These are phyloP conservation scores for Ustilago crameri DNA, from an alignment of 1,284 basidiomycete species.

Conservation along the genomic window DNA sequence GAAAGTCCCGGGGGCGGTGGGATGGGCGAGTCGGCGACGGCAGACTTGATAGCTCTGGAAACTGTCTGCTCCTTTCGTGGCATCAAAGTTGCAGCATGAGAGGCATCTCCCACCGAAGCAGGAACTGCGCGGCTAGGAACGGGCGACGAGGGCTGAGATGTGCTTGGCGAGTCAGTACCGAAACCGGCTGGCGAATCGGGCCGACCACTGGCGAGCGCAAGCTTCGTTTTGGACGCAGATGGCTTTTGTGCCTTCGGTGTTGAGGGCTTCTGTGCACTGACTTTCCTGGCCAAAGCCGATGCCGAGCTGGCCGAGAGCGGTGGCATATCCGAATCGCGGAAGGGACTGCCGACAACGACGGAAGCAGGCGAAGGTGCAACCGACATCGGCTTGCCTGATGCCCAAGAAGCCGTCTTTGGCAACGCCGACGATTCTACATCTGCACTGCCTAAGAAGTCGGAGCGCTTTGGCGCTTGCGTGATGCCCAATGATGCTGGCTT, in stretches of 20 bases:
- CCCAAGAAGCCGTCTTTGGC: constrained; percentile 67
- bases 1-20: constrained; percentile 61
- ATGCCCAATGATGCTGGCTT: constrained; percentile 59
- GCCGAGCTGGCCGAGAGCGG: constrained; percentile 53
- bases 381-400: constrained; percentile 57
- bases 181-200: constrained; percentile 40
- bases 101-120: constrained; percentile 11
- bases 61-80: constrained; percentile 17
- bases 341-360: constrained; percentile 40
- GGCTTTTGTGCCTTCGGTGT: constrained; percentile 45
- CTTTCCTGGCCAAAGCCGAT: constrained; percentile 42
- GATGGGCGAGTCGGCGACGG: constrained; percentile 11
- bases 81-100: constrained; percentile 2
- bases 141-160: constrained; percentile 39
- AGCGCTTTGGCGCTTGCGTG: constrained; percentile 44
- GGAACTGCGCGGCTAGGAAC: constrained; percentile 42
- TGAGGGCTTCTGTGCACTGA: constrained; percentile 46
- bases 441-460: constrained; percentile 23
- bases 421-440: constrained; percentile 59
- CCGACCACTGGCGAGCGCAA: constrained; percentile 26
- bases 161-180: constrained; percentile 35
- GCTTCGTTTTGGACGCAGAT: constrained; percentile 27
- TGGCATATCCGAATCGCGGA: constrained; percentile 61
- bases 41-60: constrained; percentile 5
- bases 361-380: constrained; percentile 30